Evolutionary conservation across 768 basidiomycete genomes (phyloP), one percentile per base, ranked within the genome.

Genomic region (Cystoderma amianthinum): DNA sequence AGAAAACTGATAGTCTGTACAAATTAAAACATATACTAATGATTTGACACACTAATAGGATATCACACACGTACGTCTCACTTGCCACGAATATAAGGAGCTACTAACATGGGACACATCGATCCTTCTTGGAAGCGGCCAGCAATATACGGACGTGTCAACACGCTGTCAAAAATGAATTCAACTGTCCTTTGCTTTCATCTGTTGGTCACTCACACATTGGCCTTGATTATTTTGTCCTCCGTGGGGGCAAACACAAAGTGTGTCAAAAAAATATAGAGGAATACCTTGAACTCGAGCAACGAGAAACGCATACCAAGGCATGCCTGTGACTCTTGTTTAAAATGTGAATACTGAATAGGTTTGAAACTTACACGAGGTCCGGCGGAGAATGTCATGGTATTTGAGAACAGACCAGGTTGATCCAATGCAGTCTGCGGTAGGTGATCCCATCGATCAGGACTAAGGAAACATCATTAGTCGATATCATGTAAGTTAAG

Each of bases 241-340:
- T 62, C 64, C 2, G 79, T 75, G 43, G 67, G 55, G n/a, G 55
- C 46, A 51, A 83, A 90, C 4, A 59, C 65, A 49, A 88, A 91
- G 51, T 75, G 71, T 10, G 78, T 79, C 32, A 91, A 48, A 16
- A 91, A 67, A 38, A 80, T 70, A 50, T 78, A 87, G 6, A 88
- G 52, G 54, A 91, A 81, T 1, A 75, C 71, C 62, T 91, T 91
- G 48, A 88, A 80, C 63, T 92, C 87, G 41, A 90, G 85, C 55
- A 89, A 63, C 4, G 88, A 85, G 57, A 92, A 88, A 17, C 81
- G 77, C 64, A 85, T 69, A 2, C 88, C 88, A 37, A 89, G 84
- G 54, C 89, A 91, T 1, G 85, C 83, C 88, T 91, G 40, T 24
- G 32, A 10, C 11, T 15, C n/a, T 42, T 10, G 30, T 30, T 19